Percentiles rank a stretch among this genome's conserved stretches.
phyloP scores from a whole-genome alignment of 768 basidiomycete genomes.

The Boletus sp. region DNA sequence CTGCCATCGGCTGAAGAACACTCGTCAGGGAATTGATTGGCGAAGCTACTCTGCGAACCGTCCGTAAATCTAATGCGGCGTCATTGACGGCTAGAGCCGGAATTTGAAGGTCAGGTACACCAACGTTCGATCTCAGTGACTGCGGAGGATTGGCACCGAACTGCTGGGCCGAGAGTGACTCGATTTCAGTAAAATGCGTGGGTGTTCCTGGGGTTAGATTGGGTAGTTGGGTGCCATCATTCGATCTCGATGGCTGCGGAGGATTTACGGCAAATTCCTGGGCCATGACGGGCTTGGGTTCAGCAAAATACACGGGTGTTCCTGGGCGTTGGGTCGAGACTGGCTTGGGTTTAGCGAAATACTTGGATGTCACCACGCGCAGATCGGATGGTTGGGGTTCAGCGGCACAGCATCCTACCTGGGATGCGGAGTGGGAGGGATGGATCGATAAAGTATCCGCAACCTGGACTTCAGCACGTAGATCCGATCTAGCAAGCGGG shows the following conservation, averaged over 20 bases:
- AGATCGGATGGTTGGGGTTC: neutral
- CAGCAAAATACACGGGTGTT: conserved; percentile 9
- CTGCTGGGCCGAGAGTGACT: neutral
- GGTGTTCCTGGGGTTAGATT: neutral
- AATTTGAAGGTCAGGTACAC: neutral
- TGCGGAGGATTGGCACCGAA: neutral
- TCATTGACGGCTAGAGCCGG: neutral
- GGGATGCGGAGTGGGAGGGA: conserved; percentile 61
- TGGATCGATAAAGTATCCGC: conserved; percentile 31
- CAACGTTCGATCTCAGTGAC: neutral
- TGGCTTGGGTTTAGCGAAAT: conserved; percentile 6
- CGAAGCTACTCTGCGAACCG: neutral
- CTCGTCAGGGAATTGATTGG: conserved; percentile 6
- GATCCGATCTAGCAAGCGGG: conserved; percentile 29
- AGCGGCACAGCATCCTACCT: conserved; percentile 29
- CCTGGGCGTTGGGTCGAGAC: neutral
- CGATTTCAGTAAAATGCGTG: conserved; percentile 4
- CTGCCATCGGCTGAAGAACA: conserved; percentile 1
- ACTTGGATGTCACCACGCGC: conserved; percentile 9
- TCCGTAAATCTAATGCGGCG: neutral
- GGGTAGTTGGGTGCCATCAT: conserved; percentile 6
- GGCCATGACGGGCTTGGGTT: neutral
- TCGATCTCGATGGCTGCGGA: neutral
- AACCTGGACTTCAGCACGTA: neutral
- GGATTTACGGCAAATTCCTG: neutral